Base-by-base conservation (phyloP, 2,329 filamentous ascomycete species). In the Fusarium stilboides region DNA sequence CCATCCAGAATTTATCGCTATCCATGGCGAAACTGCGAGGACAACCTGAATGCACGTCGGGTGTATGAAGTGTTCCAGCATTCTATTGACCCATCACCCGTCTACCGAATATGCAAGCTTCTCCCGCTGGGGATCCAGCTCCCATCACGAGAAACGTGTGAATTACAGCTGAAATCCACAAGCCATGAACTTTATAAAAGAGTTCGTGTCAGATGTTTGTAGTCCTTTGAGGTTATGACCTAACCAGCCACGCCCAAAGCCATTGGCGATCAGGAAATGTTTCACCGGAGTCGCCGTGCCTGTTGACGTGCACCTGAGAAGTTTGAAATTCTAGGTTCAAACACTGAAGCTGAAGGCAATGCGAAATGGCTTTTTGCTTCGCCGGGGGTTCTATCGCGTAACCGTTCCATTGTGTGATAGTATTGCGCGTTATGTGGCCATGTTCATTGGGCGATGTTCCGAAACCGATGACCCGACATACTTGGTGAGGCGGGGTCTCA, bases 371-470 rank as follows among this genome's bases (percentile, higher is more conserved):
- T 19, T 26, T 31, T 36, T 15, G 17, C 22, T 22, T 34, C 12
- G 7, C 39, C 28, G 8, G 37, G n/a, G 31, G 36, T 39, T 39
- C 46, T 22, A 20, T 31, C 31, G 43, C 24, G 46, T 31, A 46
- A 26, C 57, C 43, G n/a, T 53, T 57, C 37, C 31, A 60, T 68
- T 69, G 66, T 47, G 70, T 69, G 57, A 67, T 66, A 19, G 20
- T 34, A 33, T 54, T 33, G 31, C 39, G 4, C 13, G 34, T 63
- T 56, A 40, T 57, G 46, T 57, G 46, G 37, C 51, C 37, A 19
- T 36, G 37, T 39, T 50, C 55, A 58, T 67, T 60, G 56, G 46
- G 56, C 66, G 67, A 74, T 49, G 58, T 31, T 46, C 72, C 70
- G 66, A 62, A 26, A 24, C 62, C 65, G 63, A 70, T 68, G 50